Percentiles rank a stretch among this genome's conserved stretches.
Conservation (phyloP, 768 basidiomycete species). For the Pleurotus pulmonarius region DNA sequence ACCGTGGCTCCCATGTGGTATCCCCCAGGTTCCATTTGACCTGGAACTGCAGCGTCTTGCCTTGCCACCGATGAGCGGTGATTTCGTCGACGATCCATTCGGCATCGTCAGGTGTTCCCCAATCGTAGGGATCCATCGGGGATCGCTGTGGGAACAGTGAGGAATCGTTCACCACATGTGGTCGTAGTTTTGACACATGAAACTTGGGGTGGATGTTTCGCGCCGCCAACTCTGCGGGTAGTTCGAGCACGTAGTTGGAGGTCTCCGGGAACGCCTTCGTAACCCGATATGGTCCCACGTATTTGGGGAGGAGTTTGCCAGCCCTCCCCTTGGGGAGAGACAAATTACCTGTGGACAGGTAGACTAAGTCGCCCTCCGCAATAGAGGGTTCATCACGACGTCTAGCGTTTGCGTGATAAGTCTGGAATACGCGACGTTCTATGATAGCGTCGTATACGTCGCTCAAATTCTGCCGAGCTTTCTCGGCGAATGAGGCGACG, state of each 20-base stretch:
- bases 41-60: constrained; percentile 16
- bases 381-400: constrained; percentile 13
- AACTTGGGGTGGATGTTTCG: constrained; percentile 30
- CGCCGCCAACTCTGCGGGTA: constrained; percentile 18
- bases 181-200: constrained; percentile 26
- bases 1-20: constrained; percentile 26
- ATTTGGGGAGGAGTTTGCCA: constrained; percentile 30
- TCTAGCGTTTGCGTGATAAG: constrained; percentile 22
- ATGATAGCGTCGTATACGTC: constrained; percentile 30
- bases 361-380: constrained; percentile 21
- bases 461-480: constrained; percentile 6
- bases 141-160: constrained; percentile 28
- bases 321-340: constrained; percentile 27
- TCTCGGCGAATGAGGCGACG: constrained; percentile 19
- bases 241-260: constrained; percentile 23
- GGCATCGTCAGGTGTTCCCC: constrained; percentile 23
- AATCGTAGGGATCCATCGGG: constrained; percentile 28
- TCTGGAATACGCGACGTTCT: constrained; percentile 23
- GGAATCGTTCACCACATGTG: constrained; percentile 24
- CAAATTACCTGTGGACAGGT: constrained; percentile 33
- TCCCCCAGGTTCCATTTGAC: constrained; percentile 29
- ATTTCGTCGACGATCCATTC: constrained; percentile 38
- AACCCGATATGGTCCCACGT: constrained; percentile 33
- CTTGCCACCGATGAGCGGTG: constrained; percentile 16
- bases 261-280: constrained; percentile 11